Base-by-base conservation (phyloP, 2,329 filamentous ascomycete species). In the Pestalotiopsis sp. region DNA sequence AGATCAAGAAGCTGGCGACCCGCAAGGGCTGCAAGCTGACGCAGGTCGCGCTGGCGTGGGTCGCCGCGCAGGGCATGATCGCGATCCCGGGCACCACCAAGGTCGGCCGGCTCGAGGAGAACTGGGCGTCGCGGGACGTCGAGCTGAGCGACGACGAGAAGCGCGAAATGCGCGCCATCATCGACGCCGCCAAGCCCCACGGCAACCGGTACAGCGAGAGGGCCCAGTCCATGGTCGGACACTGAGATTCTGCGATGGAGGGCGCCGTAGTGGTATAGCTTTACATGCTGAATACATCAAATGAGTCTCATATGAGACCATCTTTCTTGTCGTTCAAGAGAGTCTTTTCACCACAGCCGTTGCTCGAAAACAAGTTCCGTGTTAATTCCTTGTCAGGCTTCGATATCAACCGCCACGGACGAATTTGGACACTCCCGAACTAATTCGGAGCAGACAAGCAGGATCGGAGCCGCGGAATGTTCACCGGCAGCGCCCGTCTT, bases 1-100 rank as follows among this genome's bases (percentile, higher is more conserved):
- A 82, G 68, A 78, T 83, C 66, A 80, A 82, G 73, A 80, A 79
- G 68, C 72, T 84, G 1, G 79, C 82, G 0, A n/a, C 41, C 3
- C 73, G 72, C 3, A 81, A 78, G 67, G 78, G 78, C 3, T 80
- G 78, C 71, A 75, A 72, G 0, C 70, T 75, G 20, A 72, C 75
- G 11, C 79, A 81, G 61, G 75, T 80, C 14, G 79, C 79, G 2
- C 73, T 80, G 1, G 78, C 78, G 1, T 81, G 79, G 79, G 78
- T 80, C 9, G 76, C 74, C n/a, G 70, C 77, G 57, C 64, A 66
- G 58, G 68, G 68, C 27, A 63, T 69, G 68, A 69, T 69, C 45
- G 56, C 68, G 31, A 69, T 69, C 59, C 68, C 68, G 9, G 68
- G 68, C 31, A 67, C 68, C n/a, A 67, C 68, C 36, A 69, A 67